Evolutionary conservation across 768 basidiomycete genomes (phyloP), one percentile per base, ranked within the genome.

Genomic region (Rickenella mellea): DNA sequence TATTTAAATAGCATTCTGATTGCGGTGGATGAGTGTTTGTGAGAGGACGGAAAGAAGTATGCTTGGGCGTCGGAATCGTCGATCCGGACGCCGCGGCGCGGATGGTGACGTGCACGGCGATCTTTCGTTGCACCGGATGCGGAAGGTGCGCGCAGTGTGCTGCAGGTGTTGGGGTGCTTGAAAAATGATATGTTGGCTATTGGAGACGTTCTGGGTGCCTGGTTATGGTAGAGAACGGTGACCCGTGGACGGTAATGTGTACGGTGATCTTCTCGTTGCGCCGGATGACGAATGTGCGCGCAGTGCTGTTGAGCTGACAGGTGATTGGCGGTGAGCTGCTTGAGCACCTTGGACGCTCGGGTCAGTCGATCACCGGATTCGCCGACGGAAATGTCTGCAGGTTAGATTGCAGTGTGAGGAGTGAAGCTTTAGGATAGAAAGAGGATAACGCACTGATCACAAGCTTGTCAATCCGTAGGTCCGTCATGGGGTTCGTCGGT

Each of bases 261-360:
- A 89, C 63, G 44, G 71, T 71, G 48, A 74, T 74, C 68, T 74
- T 74, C 55, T 74, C 71, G 66, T 74, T 74, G 71, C 96, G 88
- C 64, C 96, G 87, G 76, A 99, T 99, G 59, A 89, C 86, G 73
- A 99, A 99, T 38, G 87, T 86, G 55, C 94, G 92, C 67, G 98
- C 91, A 60, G 96, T 98, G 84, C 94, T 98, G 54, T 94, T 89
- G 49, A 93, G 96, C 78, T 98, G 98, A 63, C 93, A 97, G 54
- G 93, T 96, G 56, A 99, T 94, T 60, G 94, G 94, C 94, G 55
- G 94, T 99, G 50, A 99, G 83, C 69, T 99, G 94, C 70, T 99
- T 94, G 56, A 99, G 74, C 55, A 98, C 94, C 71, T 99, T 99
- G 63, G 94, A 93, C 40, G 94, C 94, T 71, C 94, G 87, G 53